Evolutionary conservation across 352 stramenopile genomes (phyloP), one percentile per base, ranked within the genome.

Genomic region (Globisporangium echinulatum): DNA sequence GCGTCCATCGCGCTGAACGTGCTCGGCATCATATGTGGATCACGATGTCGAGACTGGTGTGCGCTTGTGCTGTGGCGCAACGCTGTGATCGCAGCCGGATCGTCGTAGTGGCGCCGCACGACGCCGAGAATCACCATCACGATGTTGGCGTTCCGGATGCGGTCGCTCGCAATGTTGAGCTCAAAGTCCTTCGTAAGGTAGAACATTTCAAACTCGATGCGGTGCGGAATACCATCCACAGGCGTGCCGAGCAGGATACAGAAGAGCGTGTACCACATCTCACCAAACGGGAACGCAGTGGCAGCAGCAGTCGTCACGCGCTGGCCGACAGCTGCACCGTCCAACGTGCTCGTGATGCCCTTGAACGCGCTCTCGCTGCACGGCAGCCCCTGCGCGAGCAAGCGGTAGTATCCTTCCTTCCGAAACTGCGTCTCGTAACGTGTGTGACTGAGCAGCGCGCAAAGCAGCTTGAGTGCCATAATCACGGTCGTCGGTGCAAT

Each of bases 191-290:
- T 87, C 37, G 56, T 66, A 38, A 91, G 60, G 25, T 76, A 82
- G 42, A 82, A 85, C 62, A 82, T 76, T 13, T 88, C 73, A 57
- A 87, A 82, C 49, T 78, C 60, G 58, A 88, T 77, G 51, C 82
- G 63, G 67, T 81, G 68, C 15, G 82, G 75, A 37, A 84, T 67
- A 0, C 77, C 79, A n/a, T 89, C 79, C 8, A 85, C 71, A 0
- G 82, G 77, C 36, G 75, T 69, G 1, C 82, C 82, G 48, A 91
- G 63, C 49, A 89, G 39, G 47, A 77, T 81, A 51, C 79, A 85
- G 58, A 91, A 75, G 5, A 91, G 66, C 42, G 70, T 63, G 54
- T 88, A 88, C 77, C 78, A 91, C 68, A 88, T 75, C 13, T 88
- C 71, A 17, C 88, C 61, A 44, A 91, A 88, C 3, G 77, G 79